Evolutionary conservation across 352 stramenopile genomes (phyloP).

Genomic region (Thalassiosira hispida): DNA sequence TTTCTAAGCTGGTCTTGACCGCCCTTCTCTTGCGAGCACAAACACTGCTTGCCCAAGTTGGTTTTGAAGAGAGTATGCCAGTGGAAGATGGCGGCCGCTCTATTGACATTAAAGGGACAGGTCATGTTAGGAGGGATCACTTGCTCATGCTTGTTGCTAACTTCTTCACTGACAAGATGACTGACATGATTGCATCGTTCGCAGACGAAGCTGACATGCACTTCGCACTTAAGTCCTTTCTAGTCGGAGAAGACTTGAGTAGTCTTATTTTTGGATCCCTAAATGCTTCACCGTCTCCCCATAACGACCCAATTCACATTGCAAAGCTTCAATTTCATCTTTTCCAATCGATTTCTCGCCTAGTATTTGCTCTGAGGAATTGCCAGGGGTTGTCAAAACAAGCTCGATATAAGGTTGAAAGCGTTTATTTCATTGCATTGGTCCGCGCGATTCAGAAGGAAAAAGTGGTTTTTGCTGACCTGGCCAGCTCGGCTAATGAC

Average conservation of each 20-base stretch:
- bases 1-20: slow-evolving; percentile 32
- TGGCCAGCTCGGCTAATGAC: slow-evolving; percentile 42
- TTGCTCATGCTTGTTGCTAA: slow-evolving; percentile 30
- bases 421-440: slow-evolving; percentile 50
- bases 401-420: slow-evolving; percentile 29
- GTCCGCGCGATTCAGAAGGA: slow-evolving; percentile 45
- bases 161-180: slow-evolving; percentile 62
- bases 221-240: slow-evolving; percentile 15
- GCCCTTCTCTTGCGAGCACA: slow-evolving; percentile 32
- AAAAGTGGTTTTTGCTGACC: slow-evolving; percentile 40
- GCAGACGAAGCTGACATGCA: slow-evolving; percentile 17
- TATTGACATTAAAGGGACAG: neutral
- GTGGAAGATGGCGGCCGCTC: neutral
- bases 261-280: slow-evolving; percentile 31
- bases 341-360: slow-evolving; percentile 36
- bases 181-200: slow-evolving; percentile 32
- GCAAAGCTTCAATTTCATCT: slow-evolving; percentile 32
- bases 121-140: slow-evolving; percentile 20
- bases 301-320: slow-evolving; percentile 11
- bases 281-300: slow-evolving; percentile 2
- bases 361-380: slow-evolving; percentile 26
- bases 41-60: slow-evolving; percentile 6
- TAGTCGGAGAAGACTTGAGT: slow-evolving; percentile 17
- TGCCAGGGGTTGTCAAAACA: slow-evolving; percentile 19
- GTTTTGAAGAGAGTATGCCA: slow-evolving; percentile 2